Base-by-base conservation (phyloP, 176 grass and related monocot species). In the Aegilops tauschii region DNA sequence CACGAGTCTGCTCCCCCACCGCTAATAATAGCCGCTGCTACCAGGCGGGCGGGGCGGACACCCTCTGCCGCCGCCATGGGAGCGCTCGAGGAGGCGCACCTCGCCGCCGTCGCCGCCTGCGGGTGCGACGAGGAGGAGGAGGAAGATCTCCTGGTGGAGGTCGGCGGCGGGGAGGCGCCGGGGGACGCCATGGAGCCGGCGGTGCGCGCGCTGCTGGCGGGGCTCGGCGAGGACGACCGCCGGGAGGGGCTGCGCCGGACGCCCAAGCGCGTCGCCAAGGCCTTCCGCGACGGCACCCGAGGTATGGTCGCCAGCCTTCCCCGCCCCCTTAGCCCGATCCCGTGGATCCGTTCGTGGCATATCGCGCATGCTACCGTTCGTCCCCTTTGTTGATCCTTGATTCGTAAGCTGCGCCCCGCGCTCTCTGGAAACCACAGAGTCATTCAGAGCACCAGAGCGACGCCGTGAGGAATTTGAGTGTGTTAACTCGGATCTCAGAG, bases 251-350 rank as follows among this genome's bases (percentile, higher is more conserved):
- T 96, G 63, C 84, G 88, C 69, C 66, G 82, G 83, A 96, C 94
- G 58, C 97, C 97, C 49, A 93, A 93, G 84, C 97, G 94, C 68
- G 97, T 99, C 40, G 92, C 97, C 76, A 99, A 96, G 90, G 97
- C 97, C 80, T 96, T 99, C 85, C 92, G 88, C 74, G 94, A 99
- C 36, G 97, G 97, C 25, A 99, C 97, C 28, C 68, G 85, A 87
- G 97, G 97, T 98, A 84, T 61, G 13, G 7, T 13, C 0, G 4
- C 28, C 35, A 45, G 11, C 42, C 42, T 11, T 18, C 50, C 50
- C 37, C 3, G 16, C 25, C 1, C 12, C 13, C 66, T 5, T 3
- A 8, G 0, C 14, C 69, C 0, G 0, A 18, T 0, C 32, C 37
- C 37, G 0, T 73, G 85, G 85, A 91, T 91, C 89, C 85, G 28